Conservation (phyloP, 2,329 filamentous ascomycete species). For the Aspergillus spinulosporus region DNA sequence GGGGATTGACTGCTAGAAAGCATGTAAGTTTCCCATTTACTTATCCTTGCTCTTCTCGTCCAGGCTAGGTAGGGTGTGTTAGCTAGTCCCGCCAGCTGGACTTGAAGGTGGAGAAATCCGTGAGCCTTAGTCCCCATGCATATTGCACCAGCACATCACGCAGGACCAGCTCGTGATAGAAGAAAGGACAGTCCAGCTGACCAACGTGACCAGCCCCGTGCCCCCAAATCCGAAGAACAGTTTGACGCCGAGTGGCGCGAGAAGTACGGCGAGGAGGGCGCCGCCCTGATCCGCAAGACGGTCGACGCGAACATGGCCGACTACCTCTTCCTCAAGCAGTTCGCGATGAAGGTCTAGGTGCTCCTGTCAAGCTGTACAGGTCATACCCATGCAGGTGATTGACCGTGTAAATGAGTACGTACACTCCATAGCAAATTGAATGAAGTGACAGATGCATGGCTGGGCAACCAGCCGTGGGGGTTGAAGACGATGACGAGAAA, state of each 20-base stretch:
- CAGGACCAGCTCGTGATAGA: not conserved
- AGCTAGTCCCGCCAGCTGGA: too few relatives aligned
- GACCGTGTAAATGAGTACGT: not conserved
- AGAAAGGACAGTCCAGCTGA: conserved; percentile 11
- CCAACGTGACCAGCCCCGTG: conserved; percentile 28
- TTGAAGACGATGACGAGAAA: conserved; percentile 10
- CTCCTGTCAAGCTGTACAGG: not conserved
- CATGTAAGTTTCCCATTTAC: conserved; percentile 39
- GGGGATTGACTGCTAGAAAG: conserved; percentile 64
- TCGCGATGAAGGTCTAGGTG: conserved; percentile 55
- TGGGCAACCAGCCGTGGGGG: conserved; percentile 1
- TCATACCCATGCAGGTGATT: not conserved
- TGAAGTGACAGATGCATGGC: too few relatives aligned
- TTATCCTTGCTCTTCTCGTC: not conserved
- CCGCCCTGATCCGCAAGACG: conserved; percentile 59
- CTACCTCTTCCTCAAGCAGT: conserved; percentile 67
- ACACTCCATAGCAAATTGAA: not conserved
- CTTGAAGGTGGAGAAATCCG: not conserved
- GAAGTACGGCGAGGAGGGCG: conserved; percentile 61
- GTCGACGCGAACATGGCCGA: conserved; percentile 61
- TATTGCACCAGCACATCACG: not conserved
- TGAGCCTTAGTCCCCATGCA: not conserved
- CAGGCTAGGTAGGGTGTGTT: not conserved
- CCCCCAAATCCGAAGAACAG: conserved; percentile 52
- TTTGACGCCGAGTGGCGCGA: conserved; percentile 61